Evolutionary conservation across 129 eudicot species (phyloP), one percentile per base, ranked within the genome.

Genomic region (Chrysanthemum lavandulifolium): DNA sequence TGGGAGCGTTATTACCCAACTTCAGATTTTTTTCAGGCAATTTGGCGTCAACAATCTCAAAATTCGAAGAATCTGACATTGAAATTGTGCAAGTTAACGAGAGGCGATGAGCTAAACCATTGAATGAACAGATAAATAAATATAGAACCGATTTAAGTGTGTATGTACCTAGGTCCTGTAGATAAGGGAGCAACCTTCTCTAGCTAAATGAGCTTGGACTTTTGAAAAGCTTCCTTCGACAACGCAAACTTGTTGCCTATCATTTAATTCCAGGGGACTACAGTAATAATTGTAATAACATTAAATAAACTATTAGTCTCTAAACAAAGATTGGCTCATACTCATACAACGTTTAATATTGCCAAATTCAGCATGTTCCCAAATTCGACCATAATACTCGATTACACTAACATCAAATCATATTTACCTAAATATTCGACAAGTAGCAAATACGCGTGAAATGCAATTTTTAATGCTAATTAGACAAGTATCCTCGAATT

Each of bases 131-230:
- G 11, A 27, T 5, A 16, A 8, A 25, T 7, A 19, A 15, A 65
- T 15, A 3, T 5, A 31, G 3, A 58, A 71, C 5, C 47, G 5
- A 6, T 25, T 60, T 11, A 72, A 47, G 77, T 81, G 82, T 83
- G 14, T 4, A 10, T 10, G 75, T 79, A 55, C 79, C 81, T n/a
- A 73, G n/a, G n/a, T n/a, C n/a, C n/a, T n/a, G 25, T 21, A 91
- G 47, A 73, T 67, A 85, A 14, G 95, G 91, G 31, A 87, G 83
- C 83, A 91, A 53, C 75, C 95, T n/a, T 80, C 85, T 85, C 54
- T 81, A 91, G 83, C 82, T 86, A 65, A 83, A 83, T 13, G 88
- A 91, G 53, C 75, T 82, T 21, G 95, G 83, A 76, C 83, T 72
- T 76, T 69, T 82, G 13, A 79, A 91, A 3, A 90, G 84, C 78